Conservation (phyloP, 805 yeast genomes). For the Zygoascus ofunaensis region DNA sequence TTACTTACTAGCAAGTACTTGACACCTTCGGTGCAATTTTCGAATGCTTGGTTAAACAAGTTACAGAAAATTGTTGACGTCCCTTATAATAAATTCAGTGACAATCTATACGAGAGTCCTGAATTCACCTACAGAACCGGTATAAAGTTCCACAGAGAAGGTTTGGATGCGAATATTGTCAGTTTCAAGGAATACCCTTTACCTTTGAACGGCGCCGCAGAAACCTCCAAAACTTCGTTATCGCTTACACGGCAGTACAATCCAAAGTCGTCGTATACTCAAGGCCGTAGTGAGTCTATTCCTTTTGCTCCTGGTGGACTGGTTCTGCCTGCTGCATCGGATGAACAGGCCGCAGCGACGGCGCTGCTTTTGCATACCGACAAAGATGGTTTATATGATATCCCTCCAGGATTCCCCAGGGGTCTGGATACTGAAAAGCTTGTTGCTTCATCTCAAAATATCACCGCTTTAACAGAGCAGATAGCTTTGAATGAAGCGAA, state of each 20-base stretch:
- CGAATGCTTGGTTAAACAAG: constrained; percentile 63
- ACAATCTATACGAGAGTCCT: constrained; percentile 50
- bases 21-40: constrained; percentile 52
- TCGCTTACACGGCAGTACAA: constrained; percentile 63
- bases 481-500: constrained; percentile 11
- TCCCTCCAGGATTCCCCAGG: constrained; percentile 73
- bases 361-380: constrained; percentile 49
- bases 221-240: constrained; percentile 59
- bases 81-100: constrained; percentile 32
- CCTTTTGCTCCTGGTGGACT: constrained; percentile 94
- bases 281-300: constrained; percentile 63
- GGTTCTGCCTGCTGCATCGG: constrained; percentile 12
- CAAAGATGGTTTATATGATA: constrained; percentile 64
- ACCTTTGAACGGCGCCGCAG: constrained; percentile 29
- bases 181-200: constrained; percentile 54
- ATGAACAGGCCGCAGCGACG: constrained; percentile 21
- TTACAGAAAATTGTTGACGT: constrained; percentile 40
- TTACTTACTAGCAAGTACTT: constrained; percentile 39
- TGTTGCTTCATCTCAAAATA: constrained; percentile 32
- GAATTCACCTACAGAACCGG: constrained; percentile 52
- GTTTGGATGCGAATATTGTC: constrained; percentile 62
- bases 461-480: constrained; percentile 14
- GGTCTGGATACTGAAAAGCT: constrained; percentile 46
- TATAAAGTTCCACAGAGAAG: constrained; percentile 60
- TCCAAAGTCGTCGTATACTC: constrained; percentile 49